A percentile compares a stretch with the other conserved stretches of the same genome.
Conservation (phyloP, 352 stramenopile genomes). For the Phytopythium montanum region DNA sequence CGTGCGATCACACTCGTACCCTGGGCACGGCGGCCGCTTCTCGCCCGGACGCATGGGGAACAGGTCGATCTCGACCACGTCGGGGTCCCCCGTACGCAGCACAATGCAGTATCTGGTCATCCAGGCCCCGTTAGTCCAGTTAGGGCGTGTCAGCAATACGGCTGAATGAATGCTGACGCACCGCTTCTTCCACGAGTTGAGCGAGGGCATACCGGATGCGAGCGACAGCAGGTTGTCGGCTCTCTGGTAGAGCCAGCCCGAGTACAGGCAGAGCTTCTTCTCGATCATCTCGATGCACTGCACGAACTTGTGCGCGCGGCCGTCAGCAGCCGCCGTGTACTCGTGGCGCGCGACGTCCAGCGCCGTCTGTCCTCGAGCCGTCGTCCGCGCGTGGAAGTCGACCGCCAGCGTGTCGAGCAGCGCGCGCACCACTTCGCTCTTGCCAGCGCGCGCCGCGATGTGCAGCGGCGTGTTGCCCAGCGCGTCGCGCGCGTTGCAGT, state of each 20-base stretch:
- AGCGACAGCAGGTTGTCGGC: conserved; percentile 79
- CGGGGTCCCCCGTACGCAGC: conserved; percentile 42
- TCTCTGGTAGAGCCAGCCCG: conserved; percentile 78
- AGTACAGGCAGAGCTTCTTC: conserved; percentile 83
- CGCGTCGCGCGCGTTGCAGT: conserved; percentile 54
- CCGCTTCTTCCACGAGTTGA: conserved; percentile 85
- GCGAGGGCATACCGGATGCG: conserved; percentile 56
- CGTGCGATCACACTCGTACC: conserved; percentile 26
- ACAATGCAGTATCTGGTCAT: conserved; percentile 72
- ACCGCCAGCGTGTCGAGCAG: conserved; percentile 49
- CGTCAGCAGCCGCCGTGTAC: conserved; percentile 37
- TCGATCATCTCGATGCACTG: conserved; percentile 79
- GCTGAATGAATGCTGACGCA: conserved; percentile 19
- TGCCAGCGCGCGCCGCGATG: conserved; percentile 49
- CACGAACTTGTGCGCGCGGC: conserved; percentile 35
- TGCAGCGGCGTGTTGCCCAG: conserved; percentile 69
- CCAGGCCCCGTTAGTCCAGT: neutral
- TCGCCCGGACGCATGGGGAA: conserved; percentile 78
- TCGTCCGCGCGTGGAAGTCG: conserved; percentile 52
- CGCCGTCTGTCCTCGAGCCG: conserved; percentile 50
- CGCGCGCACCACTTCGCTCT: conserved; percentile 64
- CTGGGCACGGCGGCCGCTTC: conserved; percentile 57
- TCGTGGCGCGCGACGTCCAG: conserved; percentile 68
- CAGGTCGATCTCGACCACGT: conserved; percentile 76
- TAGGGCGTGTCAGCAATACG: too few relatives aligned